Conservation (phyloP, 257 asterid genomes). For the Anisodus acutangulus region DNA sequence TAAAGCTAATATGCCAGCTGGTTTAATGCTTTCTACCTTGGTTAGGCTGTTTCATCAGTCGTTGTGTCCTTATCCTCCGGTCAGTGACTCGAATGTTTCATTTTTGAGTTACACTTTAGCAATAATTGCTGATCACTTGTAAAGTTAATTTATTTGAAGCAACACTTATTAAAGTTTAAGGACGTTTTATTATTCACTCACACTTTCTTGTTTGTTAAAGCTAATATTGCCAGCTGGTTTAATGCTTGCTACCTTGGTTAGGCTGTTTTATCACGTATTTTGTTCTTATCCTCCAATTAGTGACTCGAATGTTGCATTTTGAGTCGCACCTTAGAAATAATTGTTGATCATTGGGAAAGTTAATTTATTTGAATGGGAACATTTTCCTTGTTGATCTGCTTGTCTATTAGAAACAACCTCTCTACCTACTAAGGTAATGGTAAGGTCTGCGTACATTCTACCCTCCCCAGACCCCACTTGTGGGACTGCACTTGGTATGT, state of each 20-base stretch:
- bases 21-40: neutral
- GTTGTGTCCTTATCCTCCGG: neutral
- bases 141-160: neutral
- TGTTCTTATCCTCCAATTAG: neutral
- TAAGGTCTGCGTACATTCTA: no score
- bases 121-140: neutral
- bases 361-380: neutral
- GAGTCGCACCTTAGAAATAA: neutral
- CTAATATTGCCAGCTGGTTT: neutral
- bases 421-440: no score
- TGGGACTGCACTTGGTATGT: no score
- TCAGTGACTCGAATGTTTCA: neutral
- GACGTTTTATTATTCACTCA: neutral
- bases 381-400: neutral
- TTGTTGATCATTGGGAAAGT: conserved; percentile 3
- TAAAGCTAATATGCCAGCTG: neutral
- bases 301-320: conserved; percentile 4
- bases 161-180: neutral
- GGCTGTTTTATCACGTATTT: conserved; percentile 13
- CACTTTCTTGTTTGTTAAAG: neutral
- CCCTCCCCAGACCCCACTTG: no score
- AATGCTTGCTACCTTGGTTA: neutral
- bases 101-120: conserved; percentile 14
- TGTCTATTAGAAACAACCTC: no score
- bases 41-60: neutral